Evolutionary conservation across 2,329 filamentous ascomycete genomes (phyloP).

Genomic region (Verticillium alfalfae): DNA sequence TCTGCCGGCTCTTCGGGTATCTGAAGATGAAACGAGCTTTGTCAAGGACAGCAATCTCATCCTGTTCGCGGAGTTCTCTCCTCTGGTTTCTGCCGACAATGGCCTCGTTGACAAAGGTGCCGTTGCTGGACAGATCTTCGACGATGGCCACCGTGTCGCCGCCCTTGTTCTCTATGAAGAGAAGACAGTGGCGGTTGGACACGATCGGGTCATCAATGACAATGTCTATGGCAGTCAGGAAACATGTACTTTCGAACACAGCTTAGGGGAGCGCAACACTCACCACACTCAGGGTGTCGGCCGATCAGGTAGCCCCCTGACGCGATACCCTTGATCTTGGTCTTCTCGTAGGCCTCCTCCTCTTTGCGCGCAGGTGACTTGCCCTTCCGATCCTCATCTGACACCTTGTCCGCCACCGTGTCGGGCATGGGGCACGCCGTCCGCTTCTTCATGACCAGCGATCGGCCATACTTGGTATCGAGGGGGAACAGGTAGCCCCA

Average conservation of each 20-base stretch:
- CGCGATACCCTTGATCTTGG: constrained; percentile 55
- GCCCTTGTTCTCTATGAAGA: constrained; percentile 58
- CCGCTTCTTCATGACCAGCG: constrained; percentile 66
- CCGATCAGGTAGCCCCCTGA: constrained; percentile 88
- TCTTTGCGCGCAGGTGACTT: constrained; percentile 46
- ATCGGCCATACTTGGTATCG: constrained; percentile 64
- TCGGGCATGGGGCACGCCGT: constrained; percentile 61
- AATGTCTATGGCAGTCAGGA: constrained; percentile 48
- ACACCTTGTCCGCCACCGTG: constrained; percentile 29
- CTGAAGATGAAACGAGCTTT: constrained; percentile 86
- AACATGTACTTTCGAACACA: neutral
- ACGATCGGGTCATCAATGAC: constrained; percentile 72
- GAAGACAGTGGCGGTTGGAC: constrained; percentile 76
- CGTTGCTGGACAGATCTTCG: constrained; percentile 92
- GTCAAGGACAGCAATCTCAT: constrained; percentile 83
- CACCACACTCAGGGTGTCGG: constrained; percentile 89
- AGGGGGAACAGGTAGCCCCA: constrained; percentile 94
- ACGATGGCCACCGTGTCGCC: constrained; percentile 65
- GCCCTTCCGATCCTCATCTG: constrained; percentile 32
- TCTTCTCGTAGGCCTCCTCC: constrained; percentile 55
- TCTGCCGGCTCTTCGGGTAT: constrained; percentile 71
- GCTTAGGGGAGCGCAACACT: constrained; percentile 24
- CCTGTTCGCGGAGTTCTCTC: constrained; percentile 79
- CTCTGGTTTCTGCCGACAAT: constrained; percentile 88
- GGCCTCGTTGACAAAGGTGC: constrained; percentile 91